These are phyloP conservation scores for Xylaria polymorpha DNA, from an alignment of 2,329 filamentous ascomycete species.

Conservation along the genomic window DNA sequence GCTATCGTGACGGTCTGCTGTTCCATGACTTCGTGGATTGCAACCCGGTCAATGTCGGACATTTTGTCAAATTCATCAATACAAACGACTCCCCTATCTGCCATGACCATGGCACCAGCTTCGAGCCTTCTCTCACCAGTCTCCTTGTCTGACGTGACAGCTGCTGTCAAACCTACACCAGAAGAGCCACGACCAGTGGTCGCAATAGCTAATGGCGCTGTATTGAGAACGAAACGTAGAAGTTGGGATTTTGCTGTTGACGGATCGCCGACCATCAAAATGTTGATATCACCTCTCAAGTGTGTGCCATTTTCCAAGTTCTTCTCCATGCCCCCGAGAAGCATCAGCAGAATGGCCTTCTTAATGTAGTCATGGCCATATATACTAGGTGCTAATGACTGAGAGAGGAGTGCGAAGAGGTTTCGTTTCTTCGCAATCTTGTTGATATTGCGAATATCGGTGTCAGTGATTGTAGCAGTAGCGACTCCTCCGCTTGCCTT, in stretches of 20 bases:
- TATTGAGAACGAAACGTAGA: slow-evolving; percentile 95
- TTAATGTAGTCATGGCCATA: slow-evolving; percentile 98
- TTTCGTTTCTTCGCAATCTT: slow-evolving; percentile 95
- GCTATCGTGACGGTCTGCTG: slow-evolving; percentile 99
- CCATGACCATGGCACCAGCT: slow-evolving; percentile 98
- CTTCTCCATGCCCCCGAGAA: slow-evolving; percentile 96
- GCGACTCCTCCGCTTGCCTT: slow-evolving; percentile 96
- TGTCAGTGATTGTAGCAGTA: slow-evolving; percentile 91
- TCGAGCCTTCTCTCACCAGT: slow-evolving; percentile 94
- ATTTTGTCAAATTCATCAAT: slow-evolving; percentile 99
- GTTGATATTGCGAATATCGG: slow-evolving; percentile 98
- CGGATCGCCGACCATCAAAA: slow-evolving; percentile 98
- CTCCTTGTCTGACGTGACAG: slow-evolving; percentile 96
- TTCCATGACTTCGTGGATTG: slow-evolving; percentile 99
- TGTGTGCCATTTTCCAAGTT: slow-evolving; percentile 98
- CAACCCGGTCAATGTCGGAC: slow-evolving; percentile 97
- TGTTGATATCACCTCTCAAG: slow-evolving; percentile 98
- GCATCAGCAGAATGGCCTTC: slow-evolving; percentile 94
- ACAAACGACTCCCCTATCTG: slow-evolving; percentile 95
- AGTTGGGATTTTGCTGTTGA: slow-evolving; percentile 99
- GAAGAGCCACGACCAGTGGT: slow-evolving; percentile 97
- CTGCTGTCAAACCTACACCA: slow-evolving; percentile 95
- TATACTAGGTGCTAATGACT: slow-evolving; percentile 95
- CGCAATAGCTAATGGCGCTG: slow-evolving; percentile 93
- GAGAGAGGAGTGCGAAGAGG: slow-evolving; percentile 90